Evolutionary conservation across 2,329 filamentous ascomycete genomes (phyloP).

Genomic region (Trichoderma sp.): DNA sequence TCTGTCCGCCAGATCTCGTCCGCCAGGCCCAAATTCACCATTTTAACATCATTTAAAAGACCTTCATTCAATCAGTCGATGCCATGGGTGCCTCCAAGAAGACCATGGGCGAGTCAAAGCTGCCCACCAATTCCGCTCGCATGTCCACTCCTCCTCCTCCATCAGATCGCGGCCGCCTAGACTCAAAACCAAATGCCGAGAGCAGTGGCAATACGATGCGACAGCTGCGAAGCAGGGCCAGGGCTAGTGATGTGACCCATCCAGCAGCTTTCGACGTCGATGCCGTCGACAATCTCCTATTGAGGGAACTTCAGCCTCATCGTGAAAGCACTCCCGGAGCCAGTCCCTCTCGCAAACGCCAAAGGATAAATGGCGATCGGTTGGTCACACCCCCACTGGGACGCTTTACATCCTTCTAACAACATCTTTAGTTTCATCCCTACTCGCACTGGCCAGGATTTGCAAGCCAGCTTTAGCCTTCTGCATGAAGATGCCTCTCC

Average conservation of each 20-base stretch:
- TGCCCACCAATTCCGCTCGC: constrained; percentile 37
- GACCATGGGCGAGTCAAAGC: constrained; percentile 34
- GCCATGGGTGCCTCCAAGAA: constrained; percentile 36
- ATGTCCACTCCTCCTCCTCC: constrained; percentile 46
- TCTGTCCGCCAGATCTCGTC: not conserved
- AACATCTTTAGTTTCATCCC: constrained; percentile 78
- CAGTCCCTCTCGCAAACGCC: constrained; percentile 58
- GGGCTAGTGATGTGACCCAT: constrained; percentile 38
- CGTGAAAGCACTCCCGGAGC: constrained; percentile 52
- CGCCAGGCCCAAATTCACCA: not conserved
- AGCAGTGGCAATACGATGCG: constrained; percentile 29
- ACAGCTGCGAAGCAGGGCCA: constrained; percentile 36
- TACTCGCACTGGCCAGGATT: constrained; percentile 86
- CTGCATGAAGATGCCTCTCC: constrained; percentile 92
- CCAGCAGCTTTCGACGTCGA: constrained; percentile 47
- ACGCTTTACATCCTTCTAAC: constrained; percentile 25
- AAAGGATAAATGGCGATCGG: constrained; percentile 62
- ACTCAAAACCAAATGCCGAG: constrained; percentile 42
- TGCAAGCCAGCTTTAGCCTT: constrained; percentile 88
- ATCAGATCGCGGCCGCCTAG: constrained; percentile 43
- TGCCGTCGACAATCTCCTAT: constrained; percentile 49
- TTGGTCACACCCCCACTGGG: constrained; percentile 33
- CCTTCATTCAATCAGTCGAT: constrained; percentile 26
- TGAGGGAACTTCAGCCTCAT: constrained; percentile 52
- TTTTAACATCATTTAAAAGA: not conserved